These are phyloP conservation scores for Cadophora malorum DNA, from an alignment of 2,329 filamentous ascomycete genomes.

Conservation along the genomic window DNA sequence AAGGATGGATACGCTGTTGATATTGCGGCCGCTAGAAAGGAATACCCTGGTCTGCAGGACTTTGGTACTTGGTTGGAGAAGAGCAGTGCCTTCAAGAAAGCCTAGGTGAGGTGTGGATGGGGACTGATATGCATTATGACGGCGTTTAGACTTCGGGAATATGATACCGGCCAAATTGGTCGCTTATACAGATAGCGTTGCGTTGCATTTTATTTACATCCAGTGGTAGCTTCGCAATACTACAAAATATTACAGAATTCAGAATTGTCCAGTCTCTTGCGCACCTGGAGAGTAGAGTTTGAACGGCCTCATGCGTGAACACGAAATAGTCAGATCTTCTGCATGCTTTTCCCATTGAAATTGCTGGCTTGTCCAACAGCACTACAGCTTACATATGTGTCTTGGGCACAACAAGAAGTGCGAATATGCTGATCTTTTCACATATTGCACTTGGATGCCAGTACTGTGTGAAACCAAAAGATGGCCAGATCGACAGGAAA, in stretches of 20 bases:
- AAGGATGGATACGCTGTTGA: constrained; percentile 43
- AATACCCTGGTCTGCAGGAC: constrained; percentile 51
- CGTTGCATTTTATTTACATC: constrained; percentile 1
- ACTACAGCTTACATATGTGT: background rate
- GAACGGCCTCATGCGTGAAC: background rate
- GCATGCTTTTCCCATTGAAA: background rate
- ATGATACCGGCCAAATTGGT: background rate
- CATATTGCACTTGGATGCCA: too few species aligned
- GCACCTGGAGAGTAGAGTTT: background rate
- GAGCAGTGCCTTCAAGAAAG: constrained; percentile 42
- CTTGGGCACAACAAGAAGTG: too few species aligned
- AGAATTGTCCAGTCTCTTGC: background rate
- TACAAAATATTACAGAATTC: background rate
- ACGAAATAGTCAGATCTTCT: background rate
- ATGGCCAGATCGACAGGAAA: too few species aligned
- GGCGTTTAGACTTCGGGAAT: constrained; percentile 12
- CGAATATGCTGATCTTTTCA: too few species aligned
- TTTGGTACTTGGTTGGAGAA: constrained; percentile 54
- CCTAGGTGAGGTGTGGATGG: background rate
- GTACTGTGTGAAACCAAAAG: too few species aligned
- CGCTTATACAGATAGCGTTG: background rate
- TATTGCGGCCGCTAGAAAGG: constrained; percentile 49
- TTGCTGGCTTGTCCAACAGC: background rate
- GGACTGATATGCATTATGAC: constrained; percentile 18
- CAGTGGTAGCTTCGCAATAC: background rate